Evolutionary conservation across 106 monocot genomes (phyloP).

Genomic region (Narthecium ossifragum): DNA sequence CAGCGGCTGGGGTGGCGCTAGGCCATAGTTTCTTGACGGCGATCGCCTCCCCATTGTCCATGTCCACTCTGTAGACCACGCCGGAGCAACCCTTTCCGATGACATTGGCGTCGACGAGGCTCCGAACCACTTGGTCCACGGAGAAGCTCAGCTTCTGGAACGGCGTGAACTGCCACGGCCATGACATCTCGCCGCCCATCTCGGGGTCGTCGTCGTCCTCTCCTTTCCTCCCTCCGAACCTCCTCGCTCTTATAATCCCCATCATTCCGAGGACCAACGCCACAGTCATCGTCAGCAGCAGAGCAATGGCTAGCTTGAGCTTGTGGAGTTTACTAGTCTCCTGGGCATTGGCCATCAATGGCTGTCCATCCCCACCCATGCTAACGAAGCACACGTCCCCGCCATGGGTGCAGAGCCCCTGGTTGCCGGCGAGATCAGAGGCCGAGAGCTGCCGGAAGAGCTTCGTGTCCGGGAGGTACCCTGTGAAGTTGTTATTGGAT

Average conservation of each 20-base stretch:
- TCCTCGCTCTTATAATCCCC: constrained; percentile 48
- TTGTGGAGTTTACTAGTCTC: constrained; percentile 33
- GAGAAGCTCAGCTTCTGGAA: constrained; percentile 92
- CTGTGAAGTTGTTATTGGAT: constrained; percentile 91
- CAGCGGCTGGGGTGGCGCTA: not conserved
- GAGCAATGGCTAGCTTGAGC: constrained; percentile 58
- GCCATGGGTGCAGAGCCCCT: constrained; percentile 57
- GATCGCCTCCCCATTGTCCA: constrained; percentile 71
- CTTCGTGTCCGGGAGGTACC: constrained; percentile 88
- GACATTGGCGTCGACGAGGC: constrained; percentile 68
- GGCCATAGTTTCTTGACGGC: constrained; percentile 98
- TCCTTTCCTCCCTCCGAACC: constrained; percentile 26
- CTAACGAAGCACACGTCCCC: constrained; percentile 60
- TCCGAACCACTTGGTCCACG: constrained; percentile 60
- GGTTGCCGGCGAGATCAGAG: constrained; percentile 56
- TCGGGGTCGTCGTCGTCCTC: constrained; percentile 25
- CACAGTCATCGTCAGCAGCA: constrained; percentile 68
- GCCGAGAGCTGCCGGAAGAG: constrained; percentile 76
- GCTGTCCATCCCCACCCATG: constrained; percentile 23
- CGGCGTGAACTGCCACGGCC: constrained; percentile 93
- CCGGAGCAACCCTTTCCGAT: constrained; percentile 93
- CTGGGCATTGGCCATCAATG: constrained; percentile 6
- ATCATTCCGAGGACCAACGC: constrained; percentile 67
- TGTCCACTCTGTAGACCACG: constrained; percentile 64
- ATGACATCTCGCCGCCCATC: constrained; percentile 42